These are phyloP conservation scores for Kurtzmaniella fragi DNA, from an alignment of 805 yeast species.

Conservation along the genomic window DNA sequence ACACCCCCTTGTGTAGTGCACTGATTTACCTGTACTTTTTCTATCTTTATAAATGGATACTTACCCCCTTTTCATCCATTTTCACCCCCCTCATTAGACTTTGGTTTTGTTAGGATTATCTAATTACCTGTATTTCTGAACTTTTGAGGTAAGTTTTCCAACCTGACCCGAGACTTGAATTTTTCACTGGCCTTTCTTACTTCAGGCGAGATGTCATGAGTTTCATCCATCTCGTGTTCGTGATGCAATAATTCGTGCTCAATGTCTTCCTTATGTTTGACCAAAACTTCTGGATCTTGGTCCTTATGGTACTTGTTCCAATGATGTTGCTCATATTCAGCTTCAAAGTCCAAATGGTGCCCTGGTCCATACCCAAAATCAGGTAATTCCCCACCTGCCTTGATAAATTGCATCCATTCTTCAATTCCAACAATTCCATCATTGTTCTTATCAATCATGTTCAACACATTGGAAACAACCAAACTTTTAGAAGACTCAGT, in stretches of 20 bases:
- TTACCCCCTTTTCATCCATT: too few relatives aligned
- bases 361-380: constrained; percentile 93
- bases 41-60: too few relatives aligned
- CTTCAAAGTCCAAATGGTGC: constrained; percentile 90
- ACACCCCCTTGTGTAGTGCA: too few relatives aligned
- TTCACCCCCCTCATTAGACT: too few relatives aligned
- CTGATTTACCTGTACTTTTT: too few relatives aligned
- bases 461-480: constrained; percentile 53
- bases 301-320: constrained; percentile 80
- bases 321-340: constrained; percentile 91
- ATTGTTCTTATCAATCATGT: constrained; percentile 56
- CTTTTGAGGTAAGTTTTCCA: constrained; percentile 28
- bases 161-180: constrained; percentile 23
- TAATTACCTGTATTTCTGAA: constrained; percentile 11
- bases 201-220: constrained; percentile 25
- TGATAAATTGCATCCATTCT: constrained; percentile 64
- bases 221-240: constrained; percentile 75
- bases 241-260: constrained; percentile 85
- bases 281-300: constrained; percentile 74
- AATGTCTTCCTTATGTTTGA: constrained; percentile 82
- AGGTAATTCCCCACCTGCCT: constrained; percentile 69
- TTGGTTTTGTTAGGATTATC: too few relatives aligned
- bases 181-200: constrained; percentile 25
- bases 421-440: constrained; percentile 62
- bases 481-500: constrained; percentile 50